A percentile compares a stretch with the other conserved stretches of the same genome.
Evolutionary conservation across 192 early-diverging fungal species (phyloP).

Genomic region (Geranomyces michiganensis): DNA sequence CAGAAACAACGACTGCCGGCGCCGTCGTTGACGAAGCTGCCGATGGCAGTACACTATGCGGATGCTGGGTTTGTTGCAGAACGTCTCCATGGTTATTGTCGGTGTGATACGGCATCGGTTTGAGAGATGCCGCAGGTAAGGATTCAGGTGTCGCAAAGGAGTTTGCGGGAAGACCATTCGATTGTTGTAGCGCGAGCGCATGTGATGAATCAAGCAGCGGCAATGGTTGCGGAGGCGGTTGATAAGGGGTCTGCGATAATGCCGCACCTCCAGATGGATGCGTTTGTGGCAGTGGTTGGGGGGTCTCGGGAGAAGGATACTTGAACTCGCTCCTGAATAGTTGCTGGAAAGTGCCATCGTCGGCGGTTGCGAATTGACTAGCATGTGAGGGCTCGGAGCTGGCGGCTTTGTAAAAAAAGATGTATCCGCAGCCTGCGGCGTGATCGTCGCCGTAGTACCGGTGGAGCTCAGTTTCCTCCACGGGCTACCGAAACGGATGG

Average conservation of each 20-base stretch:
- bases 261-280: background rate
- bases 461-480: slow-evolving; percentile 49
- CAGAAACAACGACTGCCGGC: background rate
- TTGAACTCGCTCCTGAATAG: background rate
- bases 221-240: background rate
- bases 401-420: slow-evolving; percentile 52
- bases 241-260: background rate
- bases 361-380: slow-evolving; percentile 25
- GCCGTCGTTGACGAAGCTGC: background rate
- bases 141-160: too few species aligned
- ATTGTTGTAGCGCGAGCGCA: background rate
- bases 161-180: too few species aligned
- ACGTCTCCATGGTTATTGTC: background rate
- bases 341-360: background rate
- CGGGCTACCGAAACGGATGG: slow-evolving; percentile 22
- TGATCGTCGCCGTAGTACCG: slow-evolving; percentile 57
- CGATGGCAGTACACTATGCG: background rate
- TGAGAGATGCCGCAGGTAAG: too few species aligned
- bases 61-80: slow-evolving; percentile 1
- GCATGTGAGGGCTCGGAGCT: slow-evolving; percentile 28
- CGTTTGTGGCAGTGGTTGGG: background rate
- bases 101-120: background rate
- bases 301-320: background rate
- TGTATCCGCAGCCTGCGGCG: slow-evolving; percentile 52
- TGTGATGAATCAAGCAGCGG: background rate